phyloP scores from a whole-genome alignment of 108 stramenopile species.

The Pinguiococcus pyrenoidosus region DNA sequence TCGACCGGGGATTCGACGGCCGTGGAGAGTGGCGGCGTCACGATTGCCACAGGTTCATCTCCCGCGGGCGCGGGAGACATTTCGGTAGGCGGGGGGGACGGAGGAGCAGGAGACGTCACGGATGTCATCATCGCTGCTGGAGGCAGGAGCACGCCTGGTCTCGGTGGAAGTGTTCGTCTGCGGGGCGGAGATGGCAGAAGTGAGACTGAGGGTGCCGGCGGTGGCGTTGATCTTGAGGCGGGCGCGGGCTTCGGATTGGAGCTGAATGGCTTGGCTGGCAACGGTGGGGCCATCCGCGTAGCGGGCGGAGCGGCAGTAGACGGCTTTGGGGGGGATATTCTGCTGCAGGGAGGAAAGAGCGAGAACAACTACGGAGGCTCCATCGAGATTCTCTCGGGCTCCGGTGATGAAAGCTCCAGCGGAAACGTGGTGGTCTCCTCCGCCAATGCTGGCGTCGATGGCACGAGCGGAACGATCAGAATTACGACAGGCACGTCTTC shows the following conservation, averaged over 20 bases:
- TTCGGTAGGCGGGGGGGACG: slow-evolving; percentile 21
- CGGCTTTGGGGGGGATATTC: slow-evolving; percentile 19
- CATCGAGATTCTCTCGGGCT: slow-evolving; percentile 20
- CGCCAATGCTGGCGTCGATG: slow-evolving; percentile 26
- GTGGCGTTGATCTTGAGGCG: no score
- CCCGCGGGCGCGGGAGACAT: no score
- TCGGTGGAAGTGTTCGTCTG: slow-evolving; percentile 26
- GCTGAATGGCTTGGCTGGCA: no score
- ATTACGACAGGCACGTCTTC: slow-evolving; percentile 19
- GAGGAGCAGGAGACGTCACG: slow-evolving; percentile 24
- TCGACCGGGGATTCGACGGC: no score
- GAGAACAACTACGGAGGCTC: slow-evolving; percentile 4
- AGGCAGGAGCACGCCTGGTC: slow-evolving; percentile 1
- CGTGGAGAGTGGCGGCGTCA: slow-evolving; percentile 11
- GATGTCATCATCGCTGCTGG: slow-evolving; percentile 28
- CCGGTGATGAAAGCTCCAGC: slow-evolving; percentile 20
- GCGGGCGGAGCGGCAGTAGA: slow-evolving; percentile 38
- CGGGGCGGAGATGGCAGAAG: slow-evolving; percentile 37
- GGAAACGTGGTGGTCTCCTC: slow-evolving; percentile 20
- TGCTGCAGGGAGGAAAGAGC: slow-evolving; percentile 16
- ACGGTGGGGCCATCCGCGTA: slow-evolving; percentile 28
- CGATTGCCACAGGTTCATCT: slow-evolving; percentile 7
- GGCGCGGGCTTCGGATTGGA: no score
- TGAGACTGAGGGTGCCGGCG: slow-evolving; percentile 21
- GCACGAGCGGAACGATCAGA: slow-evolving; percentile 14